These are phyloP conservation scores for Prunus yedoensis DNA, from an alignment of 331 rosid species.

Conservation along the genomic window DNA sequence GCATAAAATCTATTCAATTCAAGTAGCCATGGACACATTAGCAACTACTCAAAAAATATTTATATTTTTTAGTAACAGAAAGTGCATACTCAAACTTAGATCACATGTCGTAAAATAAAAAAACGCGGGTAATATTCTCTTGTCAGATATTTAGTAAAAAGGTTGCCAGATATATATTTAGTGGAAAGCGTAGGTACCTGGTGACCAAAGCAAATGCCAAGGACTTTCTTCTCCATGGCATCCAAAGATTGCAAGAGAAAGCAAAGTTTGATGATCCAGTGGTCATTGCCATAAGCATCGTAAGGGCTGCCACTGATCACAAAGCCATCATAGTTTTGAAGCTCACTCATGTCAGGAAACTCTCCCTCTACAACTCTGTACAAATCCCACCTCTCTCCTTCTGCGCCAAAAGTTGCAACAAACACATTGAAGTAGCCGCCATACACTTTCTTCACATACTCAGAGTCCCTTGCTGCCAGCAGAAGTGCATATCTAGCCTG, in stretches of 20 bases:
- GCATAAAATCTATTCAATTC: constrained; percentile 47
- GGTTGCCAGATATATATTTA: neutral
- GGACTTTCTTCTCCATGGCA: constrained; percentile 64
- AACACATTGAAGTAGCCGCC: constrained; percentile 63
- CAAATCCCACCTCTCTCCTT: constrained; percentile 73
- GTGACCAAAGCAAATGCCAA: constrained; percentile 79
- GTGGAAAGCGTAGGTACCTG: constrained; percentile 39
- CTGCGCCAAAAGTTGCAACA: constrained; percentile 55
- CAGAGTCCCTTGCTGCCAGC: constrained; percentile 57
- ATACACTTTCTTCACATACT: constrained; percentile 48
- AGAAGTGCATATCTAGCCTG: constrained; percentile 48
- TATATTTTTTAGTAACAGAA: too few species aligned
- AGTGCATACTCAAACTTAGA: too few species aligned
- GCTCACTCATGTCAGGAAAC: constrained; percentile 46
- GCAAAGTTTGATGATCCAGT: constrained; percentile 49
- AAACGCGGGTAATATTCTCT: too few species aligned
- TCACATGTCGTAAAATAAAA: too few species aligned
- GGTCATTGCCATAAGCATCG: constrained; percentile 61
- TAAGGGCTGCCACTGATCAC: constrained; percentile 57
- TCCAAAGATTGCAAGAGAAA: constrained; percentile 49
- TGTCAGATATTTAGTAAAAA: too few species aligned
- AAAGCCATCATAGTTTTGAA: constrained; percentile 57
- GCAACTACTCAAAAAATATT: neutral
- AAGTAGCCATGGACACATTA: neutral
- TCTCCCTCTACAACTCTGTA: constrained; percentile 53